phyloP scores from a whole-genome alignment of 768 basidiomycete genomes.

The Tylopilus plumbeoviolaceoides region DNA sequence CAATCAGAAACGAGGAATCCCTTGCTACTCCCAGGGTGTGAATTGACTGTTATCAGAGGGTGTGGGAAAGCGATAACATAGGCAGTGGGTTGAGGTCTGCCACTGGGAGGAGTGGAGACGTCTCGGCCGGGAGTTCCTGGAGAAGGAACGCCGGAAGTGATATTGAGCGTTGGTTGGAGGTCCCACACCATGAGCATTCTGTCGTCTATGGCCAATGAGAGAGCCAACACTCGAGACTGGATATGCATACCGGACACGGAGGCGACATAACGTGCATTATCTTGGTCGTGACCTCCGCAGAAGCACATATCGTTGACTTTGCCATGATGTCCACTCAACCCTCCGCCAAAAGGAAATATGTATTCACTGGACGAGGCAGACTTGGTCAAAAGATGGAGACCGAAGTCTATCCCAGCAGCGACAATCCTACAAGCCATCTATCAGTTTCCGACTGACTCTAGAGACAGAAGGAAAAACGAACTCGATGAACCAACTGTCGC shows the following conservation, averaged over 20 bases:
- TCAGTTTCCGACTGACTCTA: constrained; percentile 6
- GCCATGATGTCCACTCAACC: constrained; percentile 77
- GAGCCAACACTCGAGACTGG: neutral
- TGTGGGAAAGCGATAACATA: constrained; percentile 72
- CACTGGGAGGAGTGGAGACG: constrained; percentile 26
- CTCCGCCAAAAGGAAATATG: constrained; percentile 72
- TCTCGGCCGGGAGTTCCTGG: constrained; percentile 30
- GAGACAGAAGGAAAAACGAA: constrained; percentile 31
- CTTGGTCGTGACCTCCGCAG: constrained; percentile 69
- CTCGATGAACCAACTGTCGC: constrained; percentile 72
- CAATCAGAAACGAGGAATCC: constrained; percentile 77
- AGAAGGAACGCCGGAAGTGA: constrained; percentile 35
- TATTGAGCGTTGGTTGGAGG: constrained; percentile 54
- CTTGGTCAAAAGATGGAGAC: constrained; percentile 67
- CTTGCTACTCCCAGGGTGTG: constrained; percentile 71
- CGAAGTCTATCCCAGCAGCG: constrained; percentile 64
- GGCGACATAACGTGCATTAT: constrained; percentile 69
- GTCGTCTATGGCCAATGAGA: constrained; percentile 49
- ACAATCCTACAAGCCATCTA: constrained; percentile 46
- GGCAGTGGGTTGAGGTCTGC: constrained; percentile 68
- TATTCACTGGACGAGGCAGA: constrained; percentile 43
- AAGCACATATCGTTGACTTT: constrained; percentile 76
- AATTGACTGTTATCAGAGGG: constrained; percentile 62
- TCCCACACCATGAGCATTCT: constrained; percentile 88
- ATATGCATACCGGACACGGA: constrained; percentile 63